A percentile compares a stretch with the other conserved stretches of the same genome.
phyloP scores from a whole-genome alignment of 1,284 basidiomycete genomes.

The Ceratobasidium sp. region DNA sequence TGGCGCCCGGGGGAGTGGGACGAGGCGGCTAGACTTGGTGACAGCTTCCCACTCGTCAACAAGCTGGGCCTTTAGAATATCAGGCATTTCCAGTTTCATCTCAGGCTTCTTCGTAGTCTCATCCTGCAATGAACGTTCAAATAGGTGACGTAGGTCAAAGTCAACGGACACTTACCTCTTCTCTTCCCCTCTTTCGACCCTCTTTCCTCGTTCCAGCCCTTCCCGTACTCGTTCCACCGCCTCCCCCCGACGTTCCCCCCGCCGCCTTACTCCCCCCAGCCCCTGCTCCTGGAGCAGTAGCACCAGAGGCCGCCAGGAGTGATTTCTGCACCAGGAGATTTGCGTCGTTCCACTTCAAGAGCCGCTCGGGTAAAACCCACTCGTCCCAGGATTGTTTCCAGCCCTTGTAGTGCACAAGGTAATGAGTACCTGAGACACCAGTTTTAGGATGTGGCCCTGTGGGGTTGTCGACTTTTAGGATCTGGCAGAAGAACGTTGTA shows the following conservation, averaged over 20 bases:
- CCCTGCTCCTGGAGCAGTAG: conserved; percentile 51
- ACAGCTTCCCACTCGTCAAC: conserved; percentile 99
- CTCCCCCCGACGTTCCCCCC: conserved; percentile 53
- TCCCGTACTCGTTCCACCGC: conserved; percentile 60
- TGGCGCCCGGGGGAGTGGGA: conserved; percentile 86
- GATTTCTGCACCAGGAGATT: conserved; percentile 86
- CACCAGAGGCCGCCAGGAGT: conserved; percentile 61
- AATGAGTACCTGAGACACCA: conserved; percentile 83
- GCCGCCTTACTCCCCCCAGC: conserved; percentile 55
- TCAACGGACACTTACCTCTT: conserved; percentile 49
- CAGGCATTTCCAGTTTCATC: conserved; percentile 92
- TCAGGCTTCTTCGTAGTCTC: conserved; percentile 78
- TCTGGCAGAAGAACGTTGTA: conserved; percentile 57
- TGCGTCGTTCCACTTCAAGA: conserved; percentile 90
- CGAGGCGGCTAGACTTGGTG: conserved; percentile 95
- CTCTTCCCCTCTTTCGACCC: conserved; percentile 57
- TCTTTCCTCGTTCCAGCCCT: conserved; percentile 60
- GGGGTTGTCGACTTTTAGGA: conserved; percentile 86
- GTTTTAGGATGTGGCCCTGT: conserved; percentile 77
- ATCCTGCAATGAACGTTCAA: conserved; percentile 9
- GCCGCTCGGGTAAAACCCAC: conserved; percentile 89
- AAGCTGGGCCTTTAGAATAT: conserved; percentile 87
- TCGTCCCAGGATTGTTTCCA: conserved; percentile 99
- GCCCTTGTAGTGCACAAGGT: conserved; percentile 98
- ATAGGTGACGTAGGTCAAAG: not conserved